Evolutionary conservation across 78 protist species (phyloP).

Genomic region (Planoprotostelium fungivorum): DNA sequence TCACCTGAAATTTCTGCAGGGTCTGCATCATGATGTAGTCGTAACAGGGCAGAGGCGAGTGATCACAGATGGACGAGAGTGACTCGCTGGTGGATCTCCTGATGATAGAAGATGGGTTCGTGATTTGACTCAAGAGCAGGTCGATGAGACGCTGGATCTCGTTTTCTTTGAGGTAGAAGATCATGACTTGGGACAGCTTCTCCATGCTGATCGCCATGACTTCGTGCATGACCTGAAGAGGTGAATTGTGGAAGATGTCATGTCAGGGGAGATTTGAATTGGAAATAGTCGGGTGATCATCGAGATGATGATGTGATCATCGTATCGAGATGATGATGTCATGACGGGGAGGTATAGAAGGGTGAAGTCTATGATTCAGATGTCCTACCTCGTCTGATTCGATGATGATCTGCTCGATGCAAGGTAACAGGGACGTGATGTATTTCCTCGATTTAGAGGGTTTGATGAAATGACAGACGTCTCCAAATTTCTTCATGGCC

Average conservation of each 20-base stretch:
- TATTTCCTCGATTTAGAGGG: slow-evolving; percentile 47
- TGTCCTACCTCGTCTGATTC: slow-evolving; percentile 24
- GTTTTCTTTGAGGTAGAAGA: slow-evolving; percentile 30
- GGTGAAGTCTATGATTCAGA: background rate
- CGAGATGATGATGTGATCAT: too few species aligned
- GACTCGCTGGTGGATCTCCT: slow-evolving; percentile 2
- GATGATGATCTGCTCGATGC: slow-evolving; percentile 21
- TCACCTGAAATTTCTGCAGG: background rate
- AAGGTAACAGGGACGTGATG: slow-evolving; percentile 41
- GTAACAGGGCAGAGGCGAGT: background rate
- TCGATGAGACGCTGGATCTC: slow-evolving; percentile 38
- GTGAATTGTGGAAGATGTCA: background rate
- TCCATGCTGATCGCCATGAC: slow-evolving; percentile 39
- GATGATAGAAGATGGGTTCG: slow-evolving; percentile 26
- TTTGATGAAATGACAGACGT: slow-evolving; percentile 41
- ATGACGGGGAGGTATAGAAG: background rate
- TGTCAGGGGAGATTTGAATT: too few species aligned
- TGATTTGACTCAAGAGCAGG: slow-evolving; percentile 17
- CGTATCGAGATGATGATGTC: background rate
- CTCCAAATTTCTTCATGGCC: slow-evolving; percentile 59
- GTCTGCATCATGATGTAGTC: background rate
- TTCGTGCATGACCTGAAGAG: slow-evolving; percentile 18
- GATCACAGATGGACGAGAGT: background rate
- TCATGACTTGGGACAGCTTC: slow-evolving; percentile 16
- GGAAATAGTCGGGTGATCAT: too few species aligned